phyloP scores from a whole-genome alignment of 352 stramenopile genomes.

The Phytopythium sindhum region DNA sequence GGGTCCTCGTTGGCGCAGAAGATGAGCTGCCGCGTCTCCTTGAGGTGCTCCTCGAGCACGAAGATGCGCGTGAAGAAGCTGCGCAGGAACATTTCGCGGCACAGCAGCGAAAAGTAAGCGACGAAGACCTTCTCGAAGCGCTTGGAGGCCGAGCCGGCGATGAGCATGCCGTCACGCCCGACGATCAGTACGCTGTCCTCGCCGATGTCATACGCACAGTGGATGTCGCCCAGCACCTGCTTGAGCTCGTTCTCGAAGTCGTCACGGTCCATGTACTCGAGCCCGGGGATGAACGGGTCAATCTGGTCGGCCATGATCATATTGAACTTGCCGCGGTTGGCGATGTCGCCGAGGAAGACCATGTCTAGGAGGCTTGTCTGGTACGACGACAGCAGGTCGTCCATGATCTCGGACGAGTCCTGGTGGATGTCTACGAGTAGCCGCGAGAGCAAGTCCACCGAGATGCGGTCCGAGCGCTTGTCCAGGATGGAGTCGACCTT shows the following conservation, averaged over 20 bases:
- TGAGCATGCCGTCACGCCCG: constrained; percentile 89
- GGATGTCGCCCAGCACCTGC: constrained; percentile 91
- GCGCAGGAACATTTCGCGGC: constrained; percentile 94
- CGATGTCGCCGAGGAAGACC: constrained; percentile 91
- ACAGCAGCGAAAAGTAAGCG: constrained; percentile 93
- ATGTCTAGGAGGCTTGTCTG: constrained; percentile 92
- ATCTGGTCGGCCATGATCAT: constrained; percentile 97
- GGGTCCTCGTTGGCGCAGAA: constrained; percentile 87
- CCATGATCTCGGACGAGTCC: constrained; percentile 92
- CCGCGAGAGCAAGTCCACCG: constrained; percentile 92
- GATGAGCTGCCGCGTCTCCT: constrained; percentile 89
- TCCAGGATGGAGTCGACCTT: constrained; percentile 94
- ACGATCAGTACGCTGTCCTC: constrained; percentile 95
- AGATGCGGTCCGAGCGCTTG: constrained; percentile 93
- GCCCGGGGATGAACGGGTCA: constrained; percentile 92
- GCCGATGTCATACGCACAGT: constrained; percentile 93
- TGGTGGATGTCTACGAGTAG: constrained; percentile 94
- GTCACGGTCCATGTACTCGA: constrained; percentile 97
- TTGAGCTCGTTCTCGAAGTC: constrained; percentile 98
- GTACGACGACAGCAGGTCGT: constrained; percentile 92
- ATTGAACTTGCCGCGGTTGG: constrained; percentile 95
- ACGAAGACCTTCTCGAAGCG: constrained; percentile 94
- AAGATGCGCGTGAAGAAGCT: constrained; percentile 96
- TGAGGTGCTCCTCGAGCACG: constrained; percentile 94
- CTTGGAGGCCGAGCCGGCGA: constrained; percentile 90